Percentiles rank a stretch among this genome's conserved stretches.
These are phyloP conservation scores for Senna siamea DNA, from an alignment of 306 rosid species.

Conservation along the genomic window DNA sequence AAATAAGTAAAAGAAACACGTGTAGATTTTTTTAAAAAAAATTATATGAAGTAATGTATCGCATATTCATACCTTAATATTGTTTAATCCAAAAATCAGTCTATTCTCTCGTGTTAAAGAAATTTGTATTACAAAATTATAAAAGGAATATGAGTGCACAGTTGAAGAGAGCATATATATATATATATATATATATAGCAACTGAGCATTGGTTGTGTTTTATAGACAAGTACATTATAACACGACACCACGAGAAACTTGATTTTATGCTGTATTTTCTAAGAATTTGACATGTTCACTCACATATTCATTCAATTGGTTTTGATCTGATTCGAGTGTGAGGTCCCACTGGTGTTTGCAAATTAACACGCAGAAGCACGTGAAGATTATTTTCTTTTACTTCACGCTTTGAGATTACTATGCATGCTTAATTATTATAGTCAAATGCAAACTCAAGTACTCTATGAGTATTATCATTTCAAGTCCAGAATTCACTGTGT, in stretches of 20 bases:
- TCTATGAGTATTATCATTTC: neutral
- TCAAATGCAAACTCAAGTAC: neutral
- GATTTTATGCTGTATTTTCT: neutral
- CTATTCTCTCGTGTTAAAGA: too few species aligned
- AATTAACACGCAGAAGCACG: neutral
- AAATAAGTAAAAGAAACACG: too few species aligned
- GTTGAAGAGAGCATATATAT: neutral
- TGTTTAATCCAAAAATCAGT: too few species aligned
- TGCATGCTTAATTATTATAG: neutral
- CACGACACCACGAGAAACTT: neutral
- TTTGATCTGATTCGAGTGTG: neutral
- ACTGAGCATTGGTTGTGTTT: neutral
- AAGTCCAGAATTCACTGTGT: neutral
- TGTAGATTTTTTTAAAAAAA: too few species aligned
- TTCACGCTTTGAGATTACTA: too few species aligned
- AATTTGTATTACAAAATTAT: too few species aligned
- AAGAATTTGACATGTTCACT: neutral
- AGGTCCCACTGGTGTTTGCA: slow-evolving; percentile 7
- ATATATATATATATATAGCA: too few species aligned
- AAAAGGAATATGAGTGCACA: neutral
- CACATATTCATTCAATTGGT: neutral
- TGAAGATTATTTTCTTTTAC: slow-evolving; percentile 7
- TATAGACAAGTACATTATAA: neutral
- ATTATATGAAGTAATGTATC: too few species aligned
- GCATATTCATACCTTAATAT: too few species aligned